Percentiles rank a stretch among this genome's conserved stretches.
Evolutionary conservation across 1,139 yeast genomes (phyloP).

Genomic region (Sugiyamaella pinicola): DNA sequence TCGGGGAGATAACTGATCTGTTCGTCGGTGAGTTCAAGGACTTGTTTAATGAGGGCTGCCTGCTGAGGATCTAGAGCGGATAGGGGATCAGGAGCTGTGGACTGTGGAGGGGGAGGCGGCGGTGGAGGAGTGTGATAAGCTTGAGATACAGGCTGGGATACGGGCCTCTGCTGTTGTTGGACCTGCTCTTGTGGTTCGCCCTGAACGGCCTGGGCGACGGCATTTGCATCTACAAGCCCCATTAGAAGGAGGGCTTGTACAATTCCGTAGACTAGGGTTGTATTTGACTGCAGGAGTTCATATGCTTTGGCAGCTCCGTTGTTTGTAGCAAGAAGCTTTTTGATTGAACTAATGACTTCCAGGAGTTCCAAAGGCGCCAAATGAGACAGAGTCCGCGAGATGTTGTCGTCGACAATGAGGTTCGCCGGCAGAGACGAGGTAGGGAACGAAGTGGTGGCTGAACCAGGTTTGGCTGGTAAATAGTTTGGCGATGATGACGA

Average conservation of each 20-base stretch:
- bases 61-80: slow-evolving; percentile 36
- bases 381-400: slow-evolving; percentile 58
- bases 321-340: slow-evolving; percentile 61
- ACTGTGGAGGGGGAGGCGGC: slow-evolving; percentile 31
- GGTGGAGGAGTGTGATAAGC: slow-evolving; percentile 20
- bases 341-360: slow-evolving; percentile 62
- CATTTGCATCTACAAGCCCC: slow-evolving; percentile 58
- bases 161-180: slow-evolving; percentile 20
- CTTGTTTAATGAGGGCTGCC: slow-evolving; percentile 46
- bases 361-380: slow-evolving; percentile 60
- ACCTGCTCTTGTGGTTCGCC: slow-evolving; percentile 38
- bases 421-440: slow-evolving; percentile 32
- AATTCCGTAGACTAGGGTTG: slow-evolving; percentile 78
- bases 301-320: slow-evolving; percentile 52
- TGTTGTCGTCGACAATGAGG: slow-evolving; percentile 61
- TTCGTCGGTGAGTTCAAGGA: slow-evolving; percentile 59
- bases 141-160: slow-evolving; percentile 20
- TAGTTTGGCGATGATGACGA: no score
- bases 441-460: slow-evolving; percentile 1
- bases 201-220: slow-evolving; percentile 47
- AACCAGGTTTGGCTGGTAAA: neutral
- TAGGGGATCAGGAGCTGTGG: slow-evolving; percentile 15
- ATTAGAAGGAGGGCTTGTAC: slow-evolving; percentile 72
- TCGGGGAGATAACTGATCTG: slow-evolving; percentile 60
- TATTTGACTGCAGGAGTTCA: slow-evolving; percentile 65